Percentiles rank a stretch among this genome's conserved stretches.
Evolutionary conservation across 2,329 filamentous ascomycete genomes (phyloP).

Genomic region (Diaporthe sp.): DNA sequence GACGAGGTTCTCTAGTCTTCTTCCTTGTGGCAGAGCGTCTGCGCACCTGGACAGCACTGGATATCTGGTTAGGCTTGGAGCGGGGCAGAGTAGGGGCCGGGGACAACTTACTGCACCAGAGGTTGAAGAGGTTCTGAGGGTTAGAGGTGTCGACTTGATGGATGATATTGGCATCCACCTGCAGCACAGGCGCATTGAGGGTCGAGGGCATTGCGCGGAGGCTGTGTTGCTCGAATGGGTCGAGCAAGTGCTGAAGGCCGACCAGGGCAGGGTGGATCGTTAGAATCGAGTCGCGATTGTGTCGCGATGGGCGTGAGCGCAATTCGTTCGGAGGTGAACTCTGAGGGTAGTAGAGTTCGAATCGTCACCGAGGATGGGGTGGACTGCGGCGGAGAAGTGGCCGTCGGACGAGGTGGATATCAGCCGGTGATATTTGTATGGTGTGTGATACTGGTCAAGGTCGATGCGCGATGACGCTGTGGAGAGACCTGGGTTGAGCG

Average conservation of each 20-base stretch:
- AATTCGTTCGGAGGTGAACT: slow-evolving; percentile 30
- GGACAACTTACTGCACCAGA: slow-evolving; percentile 88
- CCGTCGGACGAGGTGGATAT: slow-evolving; percentile 9
- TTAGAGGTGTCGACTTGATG: slow-evolving; percentile 96
- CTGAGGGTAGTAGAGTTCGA: slow-evolving; percentile 4
- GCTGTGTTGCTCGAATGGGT: slow-evolving; percentile 53
- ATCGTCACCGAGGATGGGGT: slow-evolving; percentile 36
- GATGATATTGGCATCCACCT: slow-evolving; percentile 91
- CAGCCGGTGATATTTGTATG: slow-evolving; percentile 9
- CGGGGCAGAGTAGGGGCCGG: slow-evolving; percentile 19
- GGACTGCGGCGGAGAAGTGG: neutral
- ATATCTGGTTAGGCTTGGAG: slow-evolving; percentile 33
- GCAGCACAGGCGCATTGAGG: slow-evolving; percentile 88
- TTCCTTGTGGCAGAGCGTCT: slow-evolving; percentile 92
- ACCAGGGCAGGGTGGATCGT: slow-evolving; percentile 45
- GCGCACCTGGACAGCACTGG: slow-evolving; percentile 94
- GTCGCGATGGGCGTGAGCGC: slow-evolving; percentile 41
- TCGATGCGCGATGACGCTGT: slow-evolving; percentile 24
- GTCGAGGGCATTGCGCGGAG: slow-evolving; percentile 80
- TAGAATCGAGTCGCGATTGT: slow-evolving; percentile 44
- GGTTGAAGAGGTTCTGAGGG: slow-evolving; percentile 92
- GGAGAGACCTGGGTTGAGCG: slow-evolving; percentile 10
- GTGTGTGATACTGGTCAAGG: slow-evolving; percentile 3
- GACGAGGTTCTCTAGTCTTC: slow-evolving; percentile 92
- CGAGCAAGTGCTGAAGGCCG: slow-evolving; percentile 49